Percentiles rank a stretch among this genome's conserved stretches.
phyloP scores from a whole-genome alignment of 2,329 filamentous ascomycete genomes.

The Venturiaceae sp. region DNA sequence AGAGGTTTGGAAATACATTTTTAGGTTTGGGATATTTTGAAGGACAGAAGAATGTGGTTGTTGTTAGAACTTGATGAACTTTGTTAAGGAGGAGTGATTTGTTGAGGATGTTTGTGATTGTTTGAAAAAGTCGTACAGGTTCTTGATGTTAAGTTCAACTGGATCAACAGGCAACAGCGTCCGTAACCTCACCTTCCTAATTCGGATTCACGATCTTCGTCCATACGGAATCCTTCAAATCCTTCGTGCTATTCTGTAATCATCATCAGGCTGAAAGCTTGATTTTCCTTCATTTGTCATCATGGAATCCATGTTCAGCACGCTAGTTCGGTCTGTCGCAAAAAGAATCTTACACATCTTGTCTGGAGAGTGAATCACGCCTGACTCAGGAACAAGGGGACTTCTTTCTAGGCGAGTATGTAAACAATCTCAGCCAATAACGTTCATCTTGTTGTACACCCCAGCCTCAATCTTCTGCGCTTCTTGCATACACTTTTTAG shows the following conservation, averaged over 20 bases:
- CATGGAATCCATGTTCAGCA: background rate
- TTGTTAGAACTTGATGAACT: background rate
- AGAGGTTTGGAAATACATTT: background rate
- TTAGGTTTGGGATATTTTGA: background rate
- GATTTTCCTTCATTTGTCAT: background rate
- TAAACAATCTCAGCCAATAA: constrained; percentile 7
- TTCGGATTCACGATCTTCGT: background rate
- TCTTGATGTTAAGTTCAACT: background rate
- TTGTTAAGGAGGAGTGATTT: background rate
- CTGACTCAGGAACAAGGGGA: too few species aligned
- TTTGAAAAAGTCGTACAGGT: background rate
- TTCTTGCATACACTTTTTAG: constrained; percentile 14
- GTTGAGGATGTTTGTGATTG: background rate
- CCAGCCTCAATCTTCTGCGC: constrained; percentile 17
- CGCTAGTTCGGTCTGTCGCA: background rate
- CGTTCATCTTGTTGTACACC: constrained; percentile 17
- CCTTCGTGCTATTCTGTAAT: too few species aligned
- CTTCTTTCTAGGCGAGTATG: too few species aligned
- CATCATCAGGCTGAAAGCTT: too few species aligned
- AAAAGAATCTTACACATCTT: background rate
- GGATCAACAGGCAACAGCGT: background rate
- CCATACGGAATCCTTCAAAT: too few species aligned
- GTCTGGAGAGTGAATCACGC: too few species aligned
- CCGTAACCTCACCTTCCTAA: background rate
- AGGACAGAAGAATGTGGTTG: background rate